phyloP scores from a whole-genome alignment of 2,329 filamentous ascomycete genomes.

The Parafenestella ontariensis region DNA sequence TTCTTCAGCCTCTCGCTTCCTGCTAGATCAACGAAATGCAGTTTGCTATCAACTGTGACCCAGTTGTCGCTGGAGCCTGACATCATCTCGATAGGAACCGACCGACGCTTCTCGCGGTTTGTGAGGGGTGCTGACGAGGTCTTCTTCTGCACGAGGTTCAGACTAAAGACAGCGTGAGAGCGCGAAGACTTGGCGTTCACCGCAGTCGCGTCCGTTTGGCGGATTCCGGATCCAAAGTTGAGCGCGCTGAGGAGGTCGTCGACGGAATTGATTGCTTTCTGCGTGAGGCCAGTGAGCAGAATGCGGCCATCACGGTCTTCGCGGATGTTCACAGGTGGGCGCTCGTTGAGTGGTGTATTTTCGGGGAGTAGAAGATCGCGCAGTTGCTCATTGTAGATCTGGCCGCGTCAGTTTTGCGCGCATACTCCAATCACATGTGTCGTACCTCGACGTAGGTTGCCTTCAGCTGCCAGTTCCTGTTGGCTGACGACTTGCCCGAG shows the following conservation, averaged over 20 bases:
- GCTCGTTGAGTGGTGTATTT: slow-evolving; percentile 70
- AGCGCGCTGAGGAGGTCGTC: slow-evolving; percentile 90
- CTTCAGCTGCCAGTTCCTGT: slow-evolving; percentile 88
- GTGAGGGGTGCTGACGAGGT: slow-evolving; percentile 58
- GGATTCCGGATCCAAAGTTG: slow-evolving; percentile 90
- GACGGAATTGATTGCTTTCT: slow-evolving; percentile 87
- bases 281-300: slow-evolving; percentile 85
- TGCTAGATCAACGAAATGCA: slow-evolving; percentile 97
- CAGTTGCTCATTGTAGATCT: slow-evolving; percentile 98
- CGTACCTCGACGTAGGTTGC: slow-evolving; percentile 83
- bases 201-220: slow-evolving; percentile 95
- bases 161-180: slow-evolving; percentile 94
- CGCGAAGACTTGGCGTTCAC: slow-evolving; percentile 98
- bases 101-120: slow-evolving; percentile 80
- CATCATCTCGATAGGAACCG: slow-evolving; percentile 83
- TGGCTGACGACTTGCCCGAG: slow-evolving; percentile 55
- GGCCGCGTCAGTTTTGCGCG: slow-evolving; percentile 21
- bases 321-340: slow-evolving; percentile 83
- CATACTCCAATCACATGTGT: background rate
- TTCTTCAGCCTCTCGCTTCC: slow-evolving; percentile 98
- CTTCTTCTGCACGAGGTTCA: slow-evolving; percentile 91
- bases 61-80: slow-evolving; percentile 64
- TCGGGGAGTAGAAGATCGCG: slow-evolving; percentile 89
- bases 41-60: slow-evolving; percentile 94
- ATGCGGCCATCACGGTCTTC: slow-evolving; percentile 96